Evolutionary conservation across 2,329 filamentous ascomycete genomes (phyloP).

Genomic region (Tolypocladium inflatum): DNA sequence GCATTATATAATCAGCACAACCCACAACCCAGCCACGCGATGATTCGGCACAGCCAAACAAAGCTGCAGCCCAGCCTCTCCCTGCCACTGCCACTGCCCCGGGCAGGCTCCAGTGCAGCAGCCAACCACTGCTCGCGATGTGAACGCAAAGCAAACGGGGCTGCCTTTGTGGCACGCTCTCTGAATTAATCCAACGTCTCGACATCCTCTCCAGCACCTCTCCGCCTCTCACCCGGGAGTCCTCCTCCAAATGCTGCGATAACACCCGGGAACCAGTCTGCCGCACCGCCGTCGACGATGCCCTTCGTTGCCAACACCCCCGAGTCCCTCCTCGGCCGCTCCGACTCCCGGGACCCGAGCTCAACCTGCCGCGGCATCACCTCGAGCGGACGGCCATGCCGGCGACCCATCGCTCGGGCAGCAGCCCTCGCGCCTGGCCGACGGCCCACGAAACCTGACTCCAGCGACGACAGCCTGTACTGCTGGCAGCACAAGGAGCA

Average conservation of each 20-base stretch:
- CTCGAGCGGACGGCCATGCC: slow-evolving; percentile 70
- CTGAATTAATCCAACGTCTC: background rate
- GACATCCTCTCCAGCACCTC: background rate
- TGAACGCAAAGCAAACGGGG: background rate
- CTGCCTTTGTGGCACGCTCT: background rate
- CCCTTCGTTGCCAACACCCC: slow-evolving; percentile 52
- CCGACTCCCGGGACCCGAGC: slow-evolving; percentile 74
- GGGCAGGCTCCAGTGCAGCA: background rate
- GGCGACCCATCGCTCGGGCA: slow-evolving; percentile 50
- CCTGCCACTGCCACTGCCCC: background rate
- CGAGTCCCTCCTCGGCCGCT: slow-evolving; percentile 67
- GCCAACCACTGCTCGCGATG: background rate
- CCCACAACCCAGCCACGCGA: background rate
- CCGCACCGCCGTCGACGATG: slow-evolving; percentile 14
- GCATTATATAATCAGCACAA: background rate
- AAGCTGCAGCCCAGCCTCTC: background rate
- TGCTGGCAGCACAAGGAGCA: slow-evolving; percentile 97
- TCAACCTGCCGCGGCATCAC: slow-evolving; percentile 88
- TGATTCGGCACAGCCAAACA: background rate
- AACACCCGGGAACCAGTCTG: background rate
- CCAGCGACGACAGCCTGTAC: slow-evolving; percentile 55
- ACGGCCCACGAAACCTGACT: slow-evolving; percentile 21
- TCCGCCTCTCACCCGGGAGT: background rate
- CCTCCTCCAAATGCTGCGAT: background rate
- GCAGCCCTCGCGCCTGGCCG: slow-evolving; percentile 13